Base-by-base conservation (phyloP, 2,329 filamentous ascomycete genomes). In the Colletotrichum orbiculare region DNA sequence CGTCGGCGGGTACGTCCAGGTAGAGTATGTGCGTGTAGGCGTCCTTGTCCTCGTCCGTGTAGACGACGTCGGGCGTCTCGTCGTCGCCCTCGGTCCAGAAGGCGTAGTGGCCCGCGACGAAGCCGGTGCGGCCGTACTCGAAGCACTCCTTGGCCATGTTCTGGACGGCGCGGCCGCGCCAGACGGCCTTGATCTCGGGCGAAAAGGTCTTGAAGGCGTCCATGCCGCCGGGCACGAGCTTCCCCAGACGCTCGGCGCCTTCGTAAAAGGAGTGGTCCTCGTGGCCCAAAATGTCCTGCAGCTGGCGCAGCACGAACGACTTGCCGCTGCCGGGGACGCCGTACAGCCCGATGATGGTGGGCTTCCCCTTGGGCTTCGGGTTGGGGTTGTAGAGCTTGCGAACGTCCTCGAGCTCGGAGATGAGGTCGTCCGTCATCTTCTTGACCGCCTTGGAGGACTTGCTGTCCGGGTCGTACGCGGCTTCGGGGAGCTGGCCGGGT, bases 21-120 rank as follows among this genome's bases (percentile, higher is more conserved):
- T 90, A 89, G 11, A 90, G 47, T 12, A 91, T 85, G 68, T 90
- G 86, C 0, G 85, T 87, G 70, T 81, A 90, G 0, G 73, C 78
- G 0, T 76, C 47, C 4, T 81, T 53, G 60, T 90, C 87, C 8
- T 69, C 74, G 2, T 73, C 10, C 0, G 83, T 88, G 54, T 73
- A 78, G 0, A 85, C 78, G 6, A 66, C 13, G 1, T 71, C 15
- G 17, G 45, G 17, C 15, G 38, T 71, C 73, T n/a, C 34, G 42
- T 17, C 17, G 17, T 8, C 71, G 63, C 0, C 78, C 34, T 83
- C 77, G 0, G 65, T 4, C 83, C 84, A 88, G 67, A 89, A 84
- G 76, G 83, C 84, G 70, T 78, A 83, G 70, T 90, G 85, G 0
- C 85, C 86, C 5, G 83, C 74, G 3, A 90, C 82, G 3, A 90